Conservation (phyloP, 768 basidiomycete genomes). For the Cystofilobasidium bisporidii region DNA sequence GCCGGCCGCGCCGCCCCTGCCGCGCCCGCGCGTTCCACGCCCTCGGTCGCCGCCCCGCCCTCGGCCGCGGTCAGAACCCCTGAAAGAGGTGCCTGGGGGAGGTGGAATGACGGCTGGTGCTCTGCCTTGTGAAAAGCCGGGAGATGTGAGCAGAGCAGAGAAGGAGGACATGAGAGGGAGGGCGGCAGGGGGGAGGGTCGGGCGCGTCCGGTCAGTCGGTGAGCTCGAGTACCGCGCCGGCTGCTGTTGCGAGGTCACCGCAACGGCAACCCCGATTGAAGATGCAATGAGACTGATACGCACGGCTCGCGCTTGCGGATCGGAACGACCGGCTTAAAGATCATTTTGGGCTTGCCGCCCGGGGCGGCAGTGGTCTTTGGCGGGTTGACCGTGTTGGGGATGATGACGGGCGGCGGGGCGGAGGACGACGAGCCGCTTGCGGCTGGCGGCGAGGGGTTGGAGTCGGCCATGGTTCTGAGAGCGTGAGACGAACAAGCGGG, state of each 20-base stretch:
- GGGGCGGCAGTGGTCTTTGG: not conserved
- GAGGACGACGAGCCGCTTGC: not conserved
- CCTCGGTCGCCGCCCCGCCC: constrained; percentile 5
- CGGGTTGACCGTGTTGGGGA: constrained; percentile 14
- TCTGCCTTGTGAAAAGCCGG: too few relatives aligned
- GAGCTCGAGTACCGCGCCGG: too few relatives aligned
- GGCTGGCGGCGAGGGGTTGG: not conserved
- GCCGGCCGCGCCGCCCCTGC: constrained; percentile 11
- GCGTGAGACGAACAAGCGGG: too few relatives aligned
- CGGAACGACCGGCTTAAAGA: constrained; percentile 24
- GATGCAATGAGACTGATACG: not conserved
- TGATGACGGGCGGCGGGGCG: constrained; percentile 13
- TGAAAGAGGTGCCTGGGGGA: not conserved
- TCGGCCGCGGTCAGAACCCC: constrained; percentile 11
- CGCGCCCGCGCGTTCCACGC: constrained; percentile 14
- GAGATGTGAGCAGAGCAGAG: too few relatives aligned
- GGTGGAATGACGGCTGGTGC: constrained; percentile 1
- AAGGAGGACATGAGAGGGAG: too few relatives aligned
- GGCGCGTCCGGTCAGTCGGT: not conserved
- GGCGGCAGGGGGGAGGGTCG: not conserved
- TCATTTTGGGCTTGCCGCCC: constrained; percentile 19
- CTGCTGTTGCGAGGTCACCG: too few relatives aligned
- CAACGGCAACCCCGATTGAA: not conserved
- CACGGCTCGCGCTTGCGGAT: constrained; percentile 23
- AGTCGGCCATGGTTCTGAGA: not conserved